Evolutionary conservation across 805 yeast species (phyloP), one percentile per base, ranked within the genome.

Genomic region (Metschnikowia gruessii): DNA sequence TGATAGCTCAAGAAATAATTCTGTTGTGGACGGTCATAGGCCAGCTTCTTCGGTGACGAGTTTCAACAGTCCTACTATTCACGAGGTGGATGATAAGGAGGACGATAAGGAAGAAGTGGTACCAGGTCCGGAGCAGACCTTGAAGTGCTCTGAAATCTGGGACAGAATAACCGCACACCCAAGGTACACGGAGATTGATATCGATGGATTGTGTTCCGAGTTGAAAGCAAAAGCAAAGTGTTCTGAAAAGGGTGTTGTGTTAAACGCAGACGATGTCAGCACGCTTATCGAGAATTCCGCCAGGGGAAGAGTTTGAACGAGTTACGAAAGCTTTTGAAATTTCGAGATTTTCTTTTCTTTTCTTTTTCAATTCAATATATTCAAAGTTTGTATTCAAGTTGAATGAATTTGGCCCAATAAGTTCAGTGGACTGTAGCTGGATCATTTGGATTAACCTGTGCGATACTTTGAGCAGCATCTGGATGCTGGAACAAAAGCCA

Each of bases 131-230:
- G 85, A 82, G 47, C 68, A 66, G 15, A 73, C 77, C 12, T 62
- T 81, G 53, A 81, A 81, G 60, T 94, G 99, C 66, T 80, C 95
- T 0, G 97, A 90, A 56, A 85, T 92, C 13, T 94, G 99, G 99
- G 98, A 92, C 65, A 79, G 98, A 60, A 85, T 94, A 32, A 87
- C 97, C 1, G 68, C 94, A 18, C 98, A 94, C 73, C 98, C 99
- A 29, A 81, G 85, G 62, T 94, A 91, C 65, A 82, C 94, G 4
- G 97, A 91, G 49, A 75, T 94, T 43, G 99, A 94, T 65, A 91
- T 94, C 54, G 97, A 92, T 62, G 95, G 96, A 2, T 76, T 94
- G 63, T 94, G 99, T 75, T 63, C 70, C 37, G 99, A 94, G 69
- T 76, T 94, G 62, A 87, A 92, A 67, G 68, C 83, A 32, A 94